Evolutionary conservation across 1,284 basidiomycete species (phyloP).

Genomic region (Cerrena zonata): DNA sequence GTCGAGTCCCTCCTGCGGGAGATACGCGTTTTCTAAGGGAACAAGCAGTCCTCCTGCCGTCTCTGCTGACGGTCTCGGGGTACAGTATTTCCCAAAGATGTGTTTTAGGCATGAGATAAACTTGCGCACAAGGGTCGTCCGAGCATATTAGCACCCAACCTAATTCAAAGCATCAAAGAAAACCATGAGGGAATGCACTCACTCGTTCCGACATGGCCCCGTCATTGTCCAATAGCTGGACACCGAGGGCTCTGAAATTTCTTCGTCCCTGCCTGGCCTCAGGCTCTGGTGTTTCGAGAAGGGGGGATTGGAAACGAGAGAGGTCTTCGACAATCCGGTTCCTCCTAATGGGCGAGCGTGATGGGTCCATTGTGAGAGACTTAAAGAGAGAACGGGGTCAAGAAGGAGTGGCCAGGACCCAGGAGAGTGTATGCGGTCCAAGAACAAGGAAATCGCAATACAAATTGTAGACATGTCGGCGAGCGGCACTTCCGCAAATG

Average conservation of each 20-base stretch:
- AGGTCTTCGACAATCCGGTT: constrained; percentile 27
- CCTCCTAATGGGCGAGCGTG: constrained; percentile 14
- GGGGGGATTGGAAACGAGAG: constrained; percentile 38
- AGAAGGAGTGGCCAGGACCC: neutral
- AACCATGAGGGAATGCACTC: neutral
- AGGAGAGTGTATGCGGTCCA: neutral
- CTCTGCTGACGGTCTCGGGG: constrained; percentile 34
- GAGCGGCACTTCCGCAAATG: neutral
- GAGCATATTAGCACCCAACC: neutral
- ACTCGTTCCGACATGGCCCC: constrained; percentile 62
- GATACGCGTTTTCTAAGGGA: constrained; percentile 54
- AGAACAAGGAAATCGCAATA: neutral
- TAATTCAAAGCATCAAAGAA: constrained; percentile 1
- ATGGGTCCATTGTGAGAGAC: neutral
- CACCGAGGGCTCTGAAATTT: constrained; percentile 35
- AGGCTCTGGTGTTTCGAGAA: constrained; percentile 57
- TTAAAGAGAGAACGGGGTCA: neutral
- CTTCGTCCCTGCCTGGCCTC: constrained; percentile 53
- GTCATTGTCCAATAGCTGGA: constrained; percentile 57
- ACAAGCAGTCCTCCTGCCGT: constrained; percentile 29
- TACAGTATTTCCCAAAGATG: constrained; percentile 71
- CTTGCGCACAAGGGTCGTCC: too few relatives aligned
- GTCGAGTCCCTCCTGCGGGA: constrained; percentile 57
- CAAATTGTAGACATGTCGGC: neutral
- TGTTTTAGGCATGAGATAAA: constrained; percentile 60